Conservation (phyloP, 176 grass and related monocot species). For the Oryza longistaminata region DNA sequence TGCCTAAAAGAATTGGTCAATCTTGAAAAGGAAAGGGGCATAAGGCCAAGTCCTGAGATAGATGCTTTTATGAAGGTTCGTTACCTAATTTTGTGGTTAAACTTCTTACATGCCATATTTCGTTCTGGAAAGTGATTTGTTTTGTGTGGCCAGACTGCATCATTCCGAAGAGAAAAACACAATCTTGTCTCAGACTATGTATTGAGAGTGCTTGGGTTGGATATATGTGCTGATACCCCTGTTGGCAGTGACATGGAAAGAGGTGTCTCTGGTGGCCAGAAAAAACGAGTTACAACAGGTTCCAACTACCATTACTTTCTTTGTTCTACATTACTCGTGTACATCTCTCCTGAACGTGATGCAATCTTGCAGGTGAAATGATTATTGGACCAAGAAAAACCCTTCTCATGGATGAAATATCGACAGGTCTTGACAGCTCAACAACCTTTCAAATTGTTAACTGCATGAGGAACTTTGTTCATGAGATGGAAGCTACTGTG, state of each 20-base stretch:
- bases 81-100: neutral
- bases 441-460: conserved; percentile 86
- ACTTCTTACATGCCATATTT: neutral
- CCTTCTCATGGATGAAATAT: conserved; percentile 91
- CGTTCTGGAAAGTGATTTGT: conserved; percentile 6
- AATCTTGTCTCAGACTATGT: conserved; percentile 70
- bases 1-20: conserved; percentile 55
- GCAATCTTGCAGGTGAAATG: conserved; percentile 67
- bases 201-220: conserved; percentile 67
- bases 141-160: conserved; percentile 46
- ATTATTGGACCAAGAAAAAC: conserved; percentile 73
- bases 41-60: conserved; percentile 68
- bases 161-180: conserved; percentile 47
- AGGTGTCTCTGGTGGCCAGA: conserved; percentile 83
- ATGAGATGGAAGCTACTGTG: conserved; percentile 78
- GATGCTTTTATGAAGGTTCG: conserved; percentile 87
- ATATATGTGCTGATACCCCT: conserved; percentile 70
- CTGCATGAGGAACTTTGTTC: conserved; percentile 74
- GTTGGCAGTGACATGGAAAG: conserved; percentile 82
- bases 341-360: neutral
- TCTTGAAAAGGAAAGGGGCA: conserved; percentile 57
- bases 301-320: neutral
- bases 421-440: conserved; percentile 76
- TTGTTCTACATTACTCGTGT: neutral
- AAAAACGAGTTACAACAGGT: conserved; percentile 82